Percentiles rank a stretch among this genome's conserved stretches.
phyloP scores from a whole-genome alignment of 345 rosid genomes.

The Brassica incana region DNA sequence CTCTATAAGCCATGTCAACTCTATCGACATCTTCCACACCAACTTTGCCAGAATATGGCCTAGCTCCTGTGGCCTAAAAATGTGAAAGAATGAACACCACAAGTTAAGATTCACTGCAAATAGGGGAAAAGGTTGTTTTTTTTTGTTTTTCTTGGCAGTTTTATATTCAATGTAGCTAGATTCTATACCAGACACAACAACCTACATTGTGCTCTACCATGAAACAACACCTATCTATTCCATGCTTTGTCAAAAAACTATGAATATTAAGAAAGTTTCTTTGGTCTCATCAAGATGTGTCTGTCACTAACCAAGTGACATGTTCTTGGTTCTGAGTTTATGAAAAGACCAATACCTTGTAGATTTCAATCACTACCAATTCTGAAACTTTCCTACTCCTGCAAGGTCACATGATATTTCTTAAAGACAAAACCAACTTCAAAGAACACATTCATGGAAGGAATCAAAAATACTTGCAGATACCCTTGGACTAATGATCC shows the following conservation, averaged over 20 bases:
- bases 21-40: constrained; percentile 76
- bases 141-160: too few species aligned
- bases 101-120: background rate
- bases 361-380: constrained; percentile 86
- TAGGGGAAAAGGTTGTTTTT: background rate
- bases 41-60: constrained; percentile 86
- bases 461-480: background rate
- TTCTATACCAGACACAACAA: constrained; percentile 65
- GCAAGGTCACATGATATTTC: constrained; percentile 18
- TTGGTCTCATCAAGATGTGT: background rate
- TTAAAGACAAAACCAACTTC: background rate
- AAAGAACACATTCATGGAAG: background rate
- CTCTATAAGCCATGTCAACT: constrained; percentile 97
- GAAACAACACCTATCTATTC: constrained; percentile 46
- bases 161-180: too few species aligned
- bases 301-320: constrained; percentile 75
- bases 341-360: constrained; percentile 88
- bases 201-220: too few species aligned
- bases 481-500: constrained; percentile 91
- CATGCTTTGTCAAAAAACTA: too few species aligned
- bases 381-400: constrained; percentile 91
- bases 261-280: too few species aligned
- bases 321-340: constrained; percentile 68
- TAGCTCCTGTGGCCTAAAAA: constrained; percentile 80
- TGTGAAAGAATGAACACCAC: background rate